These are phyloP conservation scores for Centella asiatica DNA, from an alignment of 129 eudicot species.

Conservation along the genomic window DNA sequence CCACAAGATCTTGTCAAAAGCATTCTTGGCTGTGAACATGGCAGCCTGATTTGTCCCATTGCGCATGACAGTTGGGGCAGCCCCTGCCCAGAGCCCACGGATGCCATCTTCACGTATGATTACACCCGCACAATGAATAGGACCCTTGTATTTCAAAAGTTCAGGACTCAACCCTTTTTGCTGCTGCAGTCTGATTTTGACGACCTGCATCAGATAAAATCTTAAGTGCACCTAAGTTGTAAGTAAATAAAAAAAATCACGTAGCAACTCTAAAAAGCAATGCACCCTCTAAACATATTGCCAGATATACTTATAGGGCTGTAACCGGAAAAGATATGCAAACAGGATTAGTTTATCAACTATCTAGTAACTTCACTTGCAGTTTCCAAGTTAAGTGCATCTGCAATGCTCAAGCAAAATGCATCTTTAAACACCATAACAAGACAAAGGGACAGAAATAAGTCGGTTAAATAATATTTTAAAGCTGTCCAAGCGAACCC, in stretches of 20 bases:
- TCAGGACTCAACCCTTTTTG: slow-evolving; percentile 75
- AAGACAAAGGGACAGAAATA: neutral
- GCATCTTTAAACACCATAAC: neutral
- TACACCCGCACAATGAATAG: slow-evolving; percentile 68
- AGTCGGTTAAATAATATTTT: neutral
- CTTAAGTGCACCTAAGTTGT: neutral
- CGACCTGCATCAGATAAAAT: slow-evolving; percentile 44
- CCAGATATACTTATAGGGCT: too few species aligned
- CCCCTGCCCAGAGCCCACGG: slow-evolving; percentile 89
- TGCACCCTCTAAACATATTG: too few species aligned
- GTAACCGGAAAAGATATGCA: too few species aligned
- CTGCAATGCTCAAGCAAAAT: too few species aligned
- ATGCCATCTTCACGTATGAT: slow-evolving; percentile 86
- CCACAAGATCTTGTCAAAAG: slow-evolving; percentile 65
- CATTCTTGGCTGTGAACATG: slow-evolving; percentile 88
- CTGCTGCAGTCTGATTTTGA: slow-evolving; percentile 86
- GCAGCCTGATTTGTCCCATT: slow-evolving; percentile 95
- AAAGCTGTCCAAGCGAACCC: too few species aligned
- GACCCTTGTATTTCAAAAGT: slow-evolving; percentile 83
- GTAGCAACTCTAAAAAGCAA: neutral
- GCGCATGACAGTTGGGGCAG: slow-evolving; percentile 91
- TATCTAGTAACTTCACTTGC: too few species aligned
- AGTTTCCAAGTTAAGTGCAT: neutral
- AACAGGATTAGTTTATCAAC: neutral
- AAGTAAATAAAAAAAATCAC: neutral